These are phyloP conservation scores for Paraconiothyrium sp. DNA, from an alignment of 2,329 filamentous ascomycete species.

Conservation along the genomic window DNA sequence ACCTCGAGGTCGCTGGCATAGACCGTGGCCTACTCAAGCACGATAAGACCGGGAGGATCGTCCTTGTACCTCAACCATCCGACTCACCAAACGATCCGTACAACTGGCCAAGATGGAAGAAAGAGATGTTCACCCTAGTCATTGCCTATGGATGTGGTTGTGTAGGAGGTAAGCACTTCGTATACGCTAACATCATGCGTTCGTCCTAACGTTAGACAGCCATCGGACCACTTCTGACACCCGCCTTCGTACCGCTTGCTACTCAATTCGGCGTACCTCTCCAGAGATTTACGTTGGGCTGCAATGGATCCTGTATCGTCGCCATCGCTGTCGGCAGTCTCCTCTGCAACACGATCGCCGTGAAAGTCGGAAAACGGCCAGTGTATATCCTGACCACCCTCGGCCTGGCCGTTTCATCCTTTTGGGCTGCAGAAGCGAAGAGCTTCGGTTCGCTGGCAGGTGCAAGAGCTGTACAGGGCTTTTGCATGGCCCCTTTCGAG, in stretches of 20 bases:
- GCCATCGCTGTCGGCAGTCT: slow-evolving; percentile 32
- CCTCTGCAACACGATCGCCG: slow-evolving; percentile 33
- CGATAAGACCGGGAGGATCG: slow-evolving; percentile 47
- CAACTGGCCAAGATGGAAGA: slow-evolving; percentile 57
- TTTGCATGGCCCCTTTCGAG: slow-evolving; percentile 38
- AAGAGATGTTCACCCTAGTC: slow-evolving; percentile 37
- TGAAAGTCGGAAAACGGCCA: slow-evolving; percentile 35
- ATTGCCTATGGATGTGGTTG: slow-evolving; percentile 36
- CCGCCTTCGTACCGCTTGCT: slow-evolving; percentile 34
- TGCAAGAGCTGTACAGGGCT: slow-evolving; percentile 32
- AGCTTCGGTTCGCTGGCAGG: slow-evolving; percentile 32
- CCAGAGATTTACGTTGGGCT: slow-evolving; percentile 30
- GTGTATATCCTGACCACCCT: slow-evolving; percentile 33
- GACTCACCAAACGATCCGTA: slow-evolving; percentile 61
- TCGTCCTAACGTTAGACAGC: slow-evolving; percentile 17
- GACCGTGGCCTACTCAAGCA: slow-evolving; percentile 33
- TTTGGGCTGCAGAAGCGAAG: slow-evolving; percentile 35
- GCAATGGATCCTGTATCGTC: slow-evolving; percentile 33
- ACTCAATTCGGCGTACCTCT: slow-evolving; percentile 30
- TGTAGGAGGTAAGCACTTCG: slow-evolving; percentile 29
- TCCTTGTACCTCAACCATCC: slow-evolving; percentile 63
- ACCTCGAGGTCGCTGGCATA: slow-evolving; percentile 28
- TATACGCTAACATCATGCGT: neutral
- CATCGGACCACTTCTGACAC: slow-evolving; percentile 34
- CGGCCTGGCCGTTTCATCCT: slow-evolving; percentile 30